A percentile compares a stretch with the other conserved stretches of the same genome.
Conservation (phyloP, 2,329 filamentous ascomycete species). For the Fusarium sp. region DNA sequence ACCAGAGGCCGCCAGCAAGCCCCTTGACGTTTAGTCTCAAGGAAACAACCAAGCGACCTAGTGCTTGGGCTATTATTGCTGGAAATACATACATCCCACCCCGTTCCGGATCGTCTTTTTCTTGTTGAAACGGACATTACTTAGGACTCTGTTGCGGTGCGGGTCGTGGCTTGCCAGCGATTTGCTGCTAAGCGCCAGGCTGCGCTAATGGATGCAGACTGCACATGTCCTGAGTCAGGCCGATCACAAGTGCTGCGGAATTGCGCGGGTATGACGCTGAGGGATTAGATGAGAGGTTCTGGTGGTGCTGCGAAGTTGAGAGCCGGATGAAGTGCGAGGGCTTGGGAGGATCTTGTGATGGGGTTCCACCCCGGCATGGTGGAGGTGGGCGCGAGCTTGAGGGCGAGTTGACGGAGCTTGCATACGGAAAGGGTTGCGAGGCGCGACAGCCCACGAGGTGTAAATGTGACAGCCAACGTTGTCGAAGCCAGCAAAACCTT, state of each 20-base stretch:
- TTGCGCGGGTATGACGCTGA: slow-evolving; percentile 22
- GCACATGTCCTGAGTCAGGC: slow-evolving; percentile 33
- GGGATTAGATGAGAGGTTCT: slow-evolving; percentile 6
- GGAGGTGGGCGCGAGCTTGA: slow-evolving; percentile 33
- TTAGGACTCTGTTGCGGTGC: slow-evolving; percentile 2
- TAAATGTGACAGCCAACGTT: slow-evolving; percentile 15
- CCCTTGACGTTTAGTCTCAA: not conserved
- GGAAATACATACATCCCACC: slow-evolving; percentile 1
- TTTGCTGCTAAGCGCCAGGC: slow-evolving; percentile 6
- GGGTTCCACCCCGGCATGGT: slow-evolving; percentile 10
- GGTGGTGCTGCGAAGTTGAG: not conserved
- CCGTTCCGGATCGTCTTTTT: not conserved
- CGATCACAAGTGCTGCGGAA: slow-evolving; percentile 19
- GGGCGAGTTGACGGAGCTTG: slow-evolving; percentile 11
- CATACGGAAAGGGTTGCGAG: slow-evolving; percentile 20
- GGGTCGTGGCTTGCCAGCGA: slow-evolving; percentile 19
- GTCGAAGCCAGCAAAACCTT: slow-evolving; percentile 13
- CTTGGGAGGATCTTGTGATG: slow-evolving; percentile 10
- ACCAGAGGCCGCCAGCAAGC: not conserved
- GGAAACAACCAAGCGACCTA: not conserved
- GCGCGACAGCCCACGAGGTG: slow-evolving; percentile 17
- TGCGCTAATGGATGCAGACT: slow-evolving; percentile 27
- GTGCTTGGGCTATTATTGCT: not conserved
- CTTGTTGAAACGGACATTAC: not conserved
- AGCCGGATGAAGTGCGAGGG: slow-evolving; percentile 11